Conservation (phyloP, 2,329 filamentous ascomycete species). For the Xenoacremonium recifei region DNA sequence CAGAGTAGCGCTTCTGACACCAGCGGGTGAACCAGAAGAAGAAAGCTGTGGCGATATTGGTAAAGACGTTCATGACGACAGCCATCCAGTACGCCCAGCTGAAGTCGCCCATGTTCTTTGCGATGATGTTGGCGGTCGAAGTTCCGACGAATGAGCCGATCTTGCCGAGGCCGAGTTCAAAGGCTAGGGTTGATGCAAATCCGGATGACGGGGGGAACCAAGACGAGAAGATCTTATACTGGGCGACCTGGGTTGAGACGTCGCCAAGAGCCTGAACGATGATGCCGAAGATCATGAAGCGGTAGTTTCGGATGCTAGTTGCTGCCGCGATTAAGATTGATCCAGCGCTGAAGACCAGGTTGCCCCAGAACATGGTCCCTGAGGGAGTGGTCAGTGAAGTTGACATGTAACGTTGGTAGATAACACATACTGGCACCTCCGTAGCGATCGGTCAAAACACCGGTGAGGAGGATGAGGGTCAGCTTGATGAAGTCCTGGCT, state of each 20-base stretch:
- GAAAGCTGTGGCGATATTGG: conserved; percentile 50
- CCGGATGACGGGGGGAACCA: conserved; percentile 63
- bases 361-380: conserved; percentile 59
- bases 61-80: conserved; percentile 64
- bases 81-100: conserved; percentile 62
- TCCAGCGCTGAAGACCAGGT: conserved; percentile 56
- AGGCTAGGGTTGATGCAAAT: conserved; percentile 59
- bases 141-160: conserved; percentile 61
- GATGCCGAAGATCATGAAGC: conserved; percentile 58
- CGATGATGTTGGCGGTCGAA: conserved; percentile 58
- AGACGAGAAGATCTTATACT: conserved; percentile 64
- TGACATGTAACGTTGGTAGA: fast-evolving
- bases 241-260: conserved; percentile 61
- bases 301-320: conserved; percentile 53
- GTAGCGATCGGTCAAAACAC: conserved; percentile 55
- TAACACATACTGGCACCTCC: conserved; percentile 53
- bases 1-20: conserved; percentile 45
- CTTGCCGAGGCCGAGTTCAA: conserved; percentile 61
- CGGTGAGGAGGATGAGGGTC: conserved; percentile 51
- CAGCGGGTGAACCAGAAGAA: conserved; percentile 58
- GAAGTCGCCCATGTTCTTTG: conserved; percentile 56
- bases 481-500: conserved; percentile 64
- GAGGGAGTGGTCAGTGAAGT: background rate
- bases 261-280: conserved; percentile 59
- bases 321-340: conserved; percentile 59